Conservation (phyloP, 2,329 filamentous ascomycete genomes). For the Hansfordia pulvinata region DNA sequence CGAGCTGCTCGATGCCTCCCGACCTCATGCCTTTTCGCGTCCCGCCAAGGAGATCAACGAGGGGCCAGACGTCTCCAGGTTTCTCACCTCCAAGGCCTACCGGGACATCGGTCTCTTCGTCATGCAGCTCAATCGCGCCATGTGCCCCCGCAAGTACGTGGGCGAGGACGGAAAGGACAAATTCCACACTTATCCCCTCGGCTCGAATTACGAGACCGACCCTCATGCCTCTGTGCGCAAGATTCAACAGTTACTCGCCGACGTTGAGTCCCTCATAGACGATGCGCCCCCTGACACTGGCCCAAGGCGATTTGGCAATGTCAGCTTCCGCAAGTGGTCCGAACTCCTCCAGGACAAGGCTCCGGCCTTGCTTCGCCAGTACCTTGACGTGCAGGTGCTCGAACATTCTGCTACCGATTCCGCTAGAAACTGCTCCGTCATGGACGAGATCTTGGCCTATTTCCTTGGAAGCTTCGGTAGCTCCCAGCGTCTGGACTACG, state of each 20-base stretch:
- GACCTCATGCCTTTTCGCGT: slow-evolving; percentile 43
- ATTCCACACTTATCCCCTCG: slow-evolving; percentile 33
- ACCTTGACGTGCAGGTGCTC: slow-evolving; percentile 30
- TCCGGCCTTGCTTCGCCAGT: slow-evolving; percentile 39
- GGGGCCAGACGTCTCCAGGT: slow-evolving; percentile 65
- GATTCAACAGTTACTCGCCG: slow-evolving; percentile 52
- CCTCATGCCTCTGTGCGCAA: slow-evolving; percentile 40
- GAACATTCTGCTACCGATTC: slow-evolving; percentile 7
- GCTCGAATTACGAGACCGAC: slow-evolving; percentile 26
- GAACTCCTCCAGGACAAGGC: slow-evolving; percentile 49
- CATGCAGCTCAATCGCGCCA: slow-evolving; percentile 75
- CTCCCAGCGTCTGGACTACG: slow-evolving; percentile 80
- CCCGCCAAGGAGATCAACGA: slow-evolving; percentile 79
- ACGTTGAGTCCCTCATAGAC: slow-evolving; percentile 53
- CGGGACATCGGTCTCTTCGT: slow-evolving; percentile 77
- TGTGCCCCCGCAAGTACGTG: slow-evolving; percentile 54
- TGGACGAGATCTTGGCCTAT: slow-evolving; percentile 63
- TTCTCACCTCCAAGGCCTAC: slow-evolving; percentile 73
- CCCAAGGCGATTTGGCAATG: slow-evolving; percentile 81
- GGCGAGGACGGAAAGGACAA: slow-evolving; percentile 21
- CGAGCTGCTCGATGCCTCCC: slow-evolving; percentile 31
- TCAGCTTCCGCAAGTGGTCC: slow-evolving; percentile 80
- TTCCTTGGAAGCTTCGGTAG: slow-evolving; percentile 81
- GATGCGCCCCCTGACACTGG: slow-evolving; percentile 75
- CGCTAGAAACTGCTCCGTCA: slow-evolving; percentile 27